These are phyloP conservation scores for Takakia lepidozioides DNA, from an alignment of 225 moss, liverwort and hornwort species.

Conservation along the genomic window DNA sequence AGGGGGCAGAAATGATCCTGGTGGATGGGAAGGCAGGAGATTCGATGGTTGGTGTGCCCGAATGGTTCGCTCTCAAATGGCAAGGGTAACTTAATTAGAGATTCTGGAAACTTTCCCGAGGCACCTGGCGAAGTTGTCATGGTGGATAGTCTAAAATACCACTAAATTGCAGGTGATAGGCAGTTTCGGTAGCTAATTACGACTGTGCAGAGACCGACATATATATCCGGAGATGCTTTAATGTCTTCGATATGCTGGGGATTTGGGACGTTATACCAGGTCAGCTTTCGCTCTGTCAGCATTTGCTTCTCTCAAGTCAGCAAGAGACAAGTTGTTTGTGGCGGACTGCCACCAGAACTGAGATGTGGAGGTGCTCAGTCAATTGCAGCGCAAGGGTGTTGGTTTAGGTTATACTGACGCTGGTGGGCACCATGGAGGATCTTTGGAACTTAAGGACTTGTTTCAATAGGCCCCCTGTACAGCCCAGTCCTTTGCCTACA, in stretches of 20 bases:
- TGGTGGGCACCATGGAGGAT: conserved; percentile 63
- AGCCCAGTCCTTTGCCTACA: conserved; percentile 35
- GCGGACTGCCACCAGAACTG: background rate
- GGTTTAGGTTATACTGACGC: conserved; percentile 32
- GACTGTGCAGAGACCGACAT: no score
- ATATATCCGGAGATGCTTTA: background rate
- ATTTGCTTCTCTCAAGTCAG: background rate
- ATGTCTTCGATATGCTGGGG: background rate
- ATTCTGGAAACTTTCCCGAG: no score
- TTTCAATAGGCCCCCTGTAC: conserved; percentile 52
- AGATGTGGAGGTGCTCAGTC: conserved; percentile 15
- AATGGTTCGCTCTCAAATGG: no score
- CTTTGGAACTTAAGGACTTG: conserved; percentile 65
- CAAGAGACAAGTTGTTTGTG: conserved; percentile 1
- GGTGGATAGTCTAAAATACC: no score
- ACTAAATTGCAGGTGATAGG: no score
- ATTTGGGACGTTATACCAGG: background rate
- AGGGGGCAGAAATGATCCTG: no score
- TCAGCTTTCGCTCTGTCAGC: background rate
- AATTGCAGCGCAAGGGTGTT: conserved; percentile 30
- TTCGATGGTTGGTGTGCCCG: no score
- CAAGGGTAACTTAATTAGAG: no score
- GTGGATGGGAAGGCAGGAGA: no score
- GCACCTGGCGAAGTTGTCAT: no score
- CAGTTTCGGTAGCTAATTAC: no score